Conservation (phyloP, 805 yeast genomes). For the Wickerhamiella spandovensis region DNA sequence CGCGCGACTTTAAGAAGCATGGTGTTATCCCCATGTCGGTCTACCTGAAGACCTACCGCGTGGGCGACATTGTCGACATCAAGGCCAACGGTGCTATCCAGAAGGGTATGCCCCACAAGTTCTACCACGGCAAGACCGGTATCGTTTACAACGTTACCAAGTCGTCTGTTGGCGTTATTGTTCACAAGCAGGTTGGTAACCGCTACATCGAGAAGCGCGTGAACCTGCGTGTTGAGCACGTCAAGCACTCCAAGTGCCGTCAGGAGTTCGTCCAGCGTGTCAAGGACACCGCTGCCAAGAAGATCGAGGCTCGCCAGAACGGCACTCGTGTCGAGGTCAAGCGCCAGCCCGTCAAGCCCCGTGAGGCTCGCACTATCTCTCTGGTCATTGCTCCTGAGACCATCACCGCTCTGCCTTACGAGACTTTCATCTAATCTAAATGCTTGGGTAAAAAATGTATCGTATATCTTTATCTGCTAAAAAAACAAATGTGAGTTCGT, state of each 20-base stretch:
- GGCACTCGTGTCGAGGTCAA: slow-evolving; percentile 85
- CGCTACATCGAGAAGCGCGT: slow-evolving; percentile 98
- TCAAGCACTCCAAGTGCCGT: slow-evolving; percentile 99
- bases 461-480: not conserved
- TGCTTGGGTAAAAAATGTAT: slow-evolving; percentile 2
- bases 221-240: slow-evolving; percentile 96
- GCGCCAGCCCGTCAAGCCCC: slow-evolving; percentile 98
- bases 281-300: slow-evolving; percentile 87
- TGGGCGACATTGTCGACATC: slow-evolving; percentile 98
- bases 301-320: slow-evolving; percentile 85
- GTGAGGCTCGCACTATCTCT: slow-evolving; percentile 76
- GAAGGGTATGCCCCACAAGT: slow-evolving; percentile 99
- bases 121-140: slow-evolving; percentile 99
- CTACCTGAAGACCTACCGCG: slow-evolving; percentile 95
- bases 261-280: slow-evolving; percentile 98
- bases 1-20: slow-evolving; percentile 98
- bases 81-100: slow-evolving; percentile 98
- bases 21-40: slow-evolving; percentile 90
- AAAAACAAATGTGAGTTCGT: not conserved
- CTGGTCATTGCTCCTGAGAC: slow-evolving; percentile 88
- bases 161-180: slow-evolving; percentile 94
- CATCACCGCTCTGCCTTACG: slow-evolving; percentile 98
- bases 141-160: slow-evolving; percentile 97
- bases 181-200: slow-evolving; percentile 98
- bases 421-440: slow-evolving; percentile 80